Percentiles rank a stretch among this genome's conserved stretches.
Conservation (phyloP, 2,329 filamentous ascomycete species). For the Cercospora citrullina region DNA sequence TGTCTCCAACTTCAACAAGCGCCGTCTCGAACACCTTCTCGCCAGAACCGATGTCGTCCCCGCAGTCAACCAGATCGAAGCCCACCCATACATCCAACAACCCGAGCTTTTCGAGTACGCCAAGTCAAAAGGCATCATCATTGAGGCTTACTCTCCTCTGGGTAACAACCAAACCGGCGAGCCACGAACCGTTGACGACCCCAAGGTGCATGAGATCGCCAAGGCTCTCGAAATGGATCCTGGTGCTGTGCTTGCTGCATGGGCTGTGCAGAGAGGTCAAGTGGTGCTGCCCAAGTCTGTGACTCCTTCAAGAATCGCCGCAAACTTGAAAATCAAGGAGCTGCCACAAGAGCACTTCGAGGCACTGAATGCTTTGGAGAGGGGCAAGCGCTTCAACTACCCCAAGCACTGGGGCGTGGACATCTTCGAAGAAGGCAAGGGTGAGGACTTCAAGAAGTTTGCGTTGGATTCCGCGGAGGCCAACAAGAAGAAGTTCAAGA, state of each 20-base stretch:
- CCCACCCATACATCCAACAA: slow-evolving; percentile 30
- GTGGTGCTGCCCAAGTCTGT: slow-evolving; percentile 29
- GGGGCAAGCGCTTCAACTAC: slow-evolving; percentile 49
- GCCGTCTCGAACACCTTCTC: slow-evolving; percentile 30
- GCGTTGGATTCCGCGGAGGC: slow-evolving; percentile 40
- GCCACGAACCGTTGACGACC: slow-evolving; percentile 26
- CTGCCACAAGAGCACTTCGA: slow-evolving; percentile 41
- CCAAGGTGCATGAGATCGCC: slow-evolving; percentile 25
- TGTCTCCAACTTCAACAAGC: slow-evolving; percentile 33
- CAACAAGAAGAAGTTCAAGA: slow-evolving; percentile 42
- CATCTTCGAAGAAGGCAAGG: slow-evolving; percentile 48
- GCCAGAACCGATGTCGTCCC: slow-evolving; percentile 26
- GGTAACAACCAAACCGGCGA: slow-evolving; percentile 42
- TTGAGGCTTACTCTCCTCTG: slow-evolving; percentile 29
- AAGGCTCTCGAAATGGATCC: slow-evolving; percentile 21
- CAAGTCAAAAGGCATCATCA: slow-evolving; percentile 28
- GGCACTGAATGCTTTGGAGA: slow-evolving; percentile 44
- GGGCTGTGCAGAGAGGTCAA: slow-evolving; percentile 25
- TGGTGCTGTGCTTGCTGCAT: slow-evolving; percentile 23
- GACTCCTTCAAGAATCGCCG: slow-evolving; percentile 29
- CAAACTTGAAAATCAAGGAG: slow-evolving; percentile 33
- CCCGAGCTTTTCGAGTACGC: slow-evolving; percentile 25
- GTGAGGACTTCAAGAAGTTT: slow-evolving; percentile 40
- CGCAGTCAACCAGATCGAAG: slow-evolving; percentile 32
- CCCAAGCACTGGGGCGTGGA: slow-evolving; percentile 48